Percentiles rank a stretch among this genome's conserved stretches.
phyloP scores from a whole-genome alignment of 2,329 filamentous ascomycete species.

The Stachybotrys echinatus region DNA sequence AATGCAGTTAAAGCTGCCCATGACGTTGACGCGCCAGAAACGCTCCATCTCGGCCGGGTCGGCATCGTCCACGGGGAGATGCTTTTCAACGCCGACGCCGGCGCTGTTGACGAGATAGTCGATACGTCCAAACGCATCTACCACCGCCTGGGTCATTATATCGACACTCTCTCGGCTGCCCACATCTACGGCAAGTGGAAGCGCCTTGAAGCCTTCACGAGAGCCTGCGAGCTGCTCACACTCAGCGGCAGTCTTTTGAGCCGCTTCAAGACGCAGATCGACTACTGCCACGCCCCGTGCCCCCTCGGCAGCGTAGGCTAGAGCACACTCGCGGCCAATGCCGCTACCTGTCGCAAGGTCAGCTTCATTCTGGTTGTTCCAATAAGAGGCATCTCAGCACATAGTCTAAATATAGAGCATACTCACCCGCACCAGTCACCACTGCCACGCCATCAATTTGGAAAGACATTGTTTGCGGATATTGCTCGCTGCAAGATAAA shows the following conservation, averaged over 20 bases:
- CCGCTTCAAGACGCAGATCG: background rate
- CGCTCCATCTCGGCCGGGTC: background rate
- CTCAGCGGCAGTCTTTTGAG: background rate
- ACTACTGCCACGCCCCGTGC: background rate
- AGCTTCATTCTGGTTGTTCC: no score
- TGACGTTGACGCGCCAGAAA: background rate
- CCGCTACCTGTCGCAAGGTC: no score
- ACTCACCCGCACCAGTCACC: no score
- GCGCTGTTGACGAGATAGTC: background rate
- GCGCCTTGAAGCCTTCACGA: background rate
- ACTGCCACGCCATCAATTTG: no score
- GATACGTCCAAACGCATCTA: background rate
- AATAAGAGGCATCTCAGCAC: no score
- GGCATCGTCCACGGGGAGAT: no score
- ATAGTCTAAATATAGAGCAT: no score
- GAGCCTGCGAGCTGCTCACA: background rate
- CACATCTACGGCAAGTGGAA: background rate
- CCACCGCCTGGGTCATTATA: background rate
- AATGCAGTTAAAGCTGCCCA: background rate
- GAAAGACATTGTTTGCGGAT: no score
- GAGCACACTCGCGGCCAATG: background rate
- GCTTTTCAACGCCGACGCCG: background rate
- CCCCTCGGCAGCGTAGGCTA: background rate
- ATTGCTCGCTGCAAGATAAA: no score
- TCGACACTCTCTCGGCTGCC: background rate